phyloP scores from a whole-genome alignment of 2,329 filamentous ascomycete genomes.

The Calonectria hawksworthii region DNA sequence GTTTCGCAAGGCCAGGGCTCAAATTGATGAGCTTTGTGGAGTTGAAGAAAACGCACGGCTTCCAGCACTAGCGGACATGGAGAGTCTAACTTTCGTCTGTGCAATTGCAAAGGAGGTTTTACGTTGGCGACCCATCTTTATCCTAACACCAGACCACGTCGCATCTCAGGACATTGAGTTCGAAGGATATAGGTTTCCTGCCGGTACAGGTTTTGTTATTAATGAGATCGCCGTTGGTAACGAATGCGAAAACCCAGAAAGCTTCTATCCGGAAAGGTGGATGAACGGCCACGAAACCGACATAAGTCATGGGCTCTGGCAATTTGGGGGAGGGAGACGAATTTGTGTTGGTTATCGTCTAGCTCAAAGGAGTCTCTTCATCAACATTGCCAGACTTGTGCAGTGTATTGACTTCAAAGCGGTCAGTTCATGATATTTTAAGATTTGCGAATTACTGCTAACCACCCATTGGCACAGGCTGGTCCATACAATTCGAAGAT shows the following conservation, averaged over 20 bases:
- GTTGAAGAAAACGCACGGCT: conserved; percentile 49
- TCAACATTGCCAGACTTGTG: conserved; percentile 41
- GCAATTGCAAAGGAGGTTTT: conserved; percentile 62
- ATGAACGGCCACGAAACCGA: conserved; percentile 46
- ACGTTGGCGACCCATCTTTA: conserved; percentile 59
- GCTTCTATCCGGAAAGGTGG: conserved; percentile 54
- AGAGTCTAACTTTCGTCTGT: conserved; percentile 56
- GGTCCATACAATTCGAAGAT: conserved; percentile 25
- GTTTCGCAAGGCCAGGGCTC: conserved; percentile 53
- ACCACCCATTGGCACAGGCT: background rate
- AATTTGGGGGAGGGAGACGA: conserved; percentile 41
- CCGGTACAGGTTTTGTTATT: conserved; percentile 58
- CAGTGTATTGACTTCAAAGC: conserved; percentile 42
- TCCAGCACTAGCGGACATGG: conserved; percentile 56
- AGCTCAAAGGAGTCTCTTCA: conserved; percentile 44
- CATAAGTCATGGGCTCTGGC: conserved; percentile 42
- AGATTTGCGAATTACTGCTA: background rate
- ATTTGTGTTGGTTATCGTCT: conserved; percentile 42
- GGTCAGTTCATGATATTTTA: background rate
- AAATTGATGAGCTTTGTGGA: conserved; percentile 60
- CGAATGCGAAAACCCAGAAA: conserved; percentile 47
- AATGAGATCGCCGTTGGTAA: conserved; percentile 54
- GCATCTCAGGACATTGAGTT: conserved; percentile 60
- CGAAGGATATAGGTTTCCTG: conserved; percentile 59
- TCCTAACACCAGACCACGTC: conserved; percentile 53